Conservation (phyloP, 306 rosid genomes). For the Glycyrrhiza uralensis region DNA sequence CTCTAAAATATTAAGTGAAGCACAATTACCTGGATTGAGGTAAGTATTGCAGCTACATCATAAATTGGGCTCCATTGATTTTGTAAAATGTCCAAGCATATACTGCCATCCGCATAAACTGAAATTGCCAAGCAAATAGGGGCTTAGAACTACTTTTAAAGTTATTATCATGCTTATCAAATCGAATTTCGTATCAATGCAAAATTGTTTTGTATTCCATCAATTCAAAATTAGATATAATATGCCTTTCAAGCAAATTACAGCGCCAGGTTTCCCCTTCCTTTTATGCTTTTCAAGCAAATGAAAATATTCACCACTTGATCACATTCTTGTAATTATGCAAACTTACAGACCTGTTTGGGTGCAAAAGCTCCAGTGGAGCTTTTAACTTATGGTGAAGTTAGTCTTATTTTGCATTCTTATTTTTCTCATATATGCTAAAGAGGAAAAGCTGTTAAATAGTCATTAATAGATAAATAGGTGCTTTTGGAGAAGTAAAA, state of each 20-base stretch:
- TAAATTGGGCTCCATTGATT: slow-evolving; percentile 98
- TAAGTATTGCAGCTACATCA: slow-evolving; percentile 96
- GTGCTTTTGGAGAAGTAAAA: too few species aligned
- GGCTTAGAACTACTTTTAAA: slow-evolving; percentile 24
- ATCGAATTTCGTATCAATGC: neutral
- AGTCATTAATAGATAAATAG: too few species aligned
- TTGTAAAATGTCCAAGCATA: slow-evolving; percentile 94
- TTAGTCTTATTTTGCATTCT: too few species aligned
- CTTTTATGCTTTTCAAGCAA: neutral
- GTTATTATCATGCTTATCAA: neutral
- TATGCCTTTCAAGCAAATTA: neutral
- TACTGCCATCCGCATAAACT: slow-evolving; percentile 99
- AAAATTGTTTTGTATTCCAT: neutral
- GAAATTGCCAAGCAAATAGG: slow-evolving; percentile 26
- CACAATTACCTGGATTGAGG: slow-evolving; percentile 85
- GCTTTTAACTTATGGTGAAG: too few species aligned
- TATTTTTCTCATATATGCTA: too few species aligned
- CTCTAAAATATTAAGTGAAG: slow-evolving; percentile 10
- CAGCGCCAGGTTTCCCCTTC: neutral
- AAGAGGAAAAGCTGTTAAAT: too few species aligned
- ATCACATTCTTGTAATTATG: neutral
- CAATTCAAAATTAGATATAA: neutral
- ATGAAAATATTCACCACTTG: neutral
- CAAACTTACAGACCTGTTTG: neutral
- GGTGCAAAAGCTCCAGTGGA: too few species aligned